A percentile compares a stretch with the other conserved stretches of the same genome.
Conservation (phyloP, 2,329 filamentous ascomycete species). For the Cercospora sp. region DNA sequence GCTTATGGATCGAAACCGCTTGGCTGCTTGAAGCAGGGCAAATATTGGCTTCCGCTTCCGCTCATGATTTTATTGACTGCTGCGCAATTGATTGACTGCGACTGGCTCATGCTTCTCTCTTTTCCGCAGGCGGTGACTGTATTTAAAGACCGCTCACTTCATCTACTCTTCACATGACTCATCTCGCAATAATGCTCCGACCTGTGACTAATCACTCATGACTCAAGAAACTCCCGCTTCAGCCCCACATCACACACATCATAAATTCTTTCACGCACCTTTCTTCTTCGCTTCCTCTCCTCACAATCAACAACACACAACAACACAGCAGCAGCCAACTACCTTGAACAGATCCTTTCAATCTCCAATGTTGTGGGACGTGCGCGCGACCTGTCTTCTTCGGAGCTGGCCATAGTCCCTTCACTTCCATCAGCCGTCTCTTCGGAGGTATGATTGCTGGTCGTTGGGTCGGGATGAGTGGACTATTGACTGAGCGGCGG, state of each 20-base stretch:
- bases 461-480: background rate
- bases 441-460: conserved; percentile 2
- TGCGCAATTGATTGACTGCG: background rate
- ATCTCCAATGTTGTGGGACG: conserved; percentile 1
- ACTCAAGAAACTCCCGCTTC: background rate
- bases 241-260: background rate
- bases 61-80: background rate
- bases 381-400: background rate
- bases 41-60: background rate
- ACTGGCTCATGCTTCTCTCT: too few species aligned
- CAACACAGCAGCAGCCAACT: background rate
- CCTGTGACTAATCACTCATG: background rate
- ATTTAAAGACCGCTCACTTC: background rate
- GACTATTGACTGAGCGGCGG: conserved; percentile 2
- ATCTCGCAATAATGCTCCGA: background rate
- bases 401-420: conserved; percentile 1
- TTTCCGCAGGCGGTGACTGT: background rate
- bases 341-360: background rate
- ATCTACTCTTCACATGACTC: background rate
- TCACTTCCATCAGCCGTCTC: background rate
- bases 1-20: background rate
- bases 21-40: background rate
- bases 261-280: background rate
- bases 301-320: background rate
- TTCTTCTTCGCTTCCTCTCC: background rate